Evolutionary conservation across 495 filamentous ascomycete species (phyloP), one percentile per base, ranked within the genome.

Genomic region (Chaetomium cochliodes): DNA sequence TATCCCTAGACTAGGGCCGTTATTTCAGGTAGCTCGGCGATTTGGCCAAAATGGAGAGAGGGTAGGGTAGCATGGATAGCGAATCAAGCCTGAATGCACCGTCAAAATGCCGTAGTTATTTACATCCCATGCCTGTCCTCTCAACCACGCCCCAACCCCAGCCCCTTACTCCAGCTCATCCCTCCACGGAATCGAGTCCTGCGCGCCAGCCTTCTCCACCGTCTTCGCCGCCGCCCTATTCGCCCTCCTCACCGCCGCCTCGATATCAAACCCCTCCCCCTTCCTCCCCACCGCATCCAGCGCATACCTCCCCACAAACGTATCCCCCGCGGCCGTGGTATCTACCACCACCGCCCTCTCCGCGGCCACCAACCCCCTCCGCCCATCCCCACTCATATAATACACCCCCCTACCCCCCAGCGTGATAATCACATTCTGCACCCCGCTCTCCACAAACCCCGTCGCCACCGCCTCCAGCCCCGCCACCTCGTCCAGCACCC

Each of bases 301-400:
- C 5, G 93, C 90, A 78, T 96, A 97, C 46, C 81, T 86, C 3
- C 94, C 94, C 3, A 96, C 91, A 76, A 96, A 98, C 5, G 93
- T 96, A 75, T 98, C 94, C 0, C 94, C 94, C 18, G 93, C 94
- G 0, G 88, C 93, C 5, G 94, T 98, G 7, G 93, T 98, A 78
- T 98, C 94, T 7, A 96, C 83, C 23, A 97, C 93, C 60, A 82
- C 85, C 0, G 84, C 85, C 72, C 82, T 86, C 67, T 80, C 82
- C 12, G 86, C 88, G 2, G 73, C 56, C 5, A 90, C 69, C 54
- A 83, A 74, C 12, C 81, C 81, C 16, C 71, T 74, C 75, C 72
- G 46, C 53, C 66, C 15, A 65, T 70, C 58, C 52, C 20, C 30
- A 41, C 70, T 79, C 76, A 79, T 82, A 58, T 78, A 83, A 70